These are phyloP conservation scores for Neonothopanus nambi DNA, from an alignment of 1,284 basidiomycete species.

Conservation along the genomic window DNA sequence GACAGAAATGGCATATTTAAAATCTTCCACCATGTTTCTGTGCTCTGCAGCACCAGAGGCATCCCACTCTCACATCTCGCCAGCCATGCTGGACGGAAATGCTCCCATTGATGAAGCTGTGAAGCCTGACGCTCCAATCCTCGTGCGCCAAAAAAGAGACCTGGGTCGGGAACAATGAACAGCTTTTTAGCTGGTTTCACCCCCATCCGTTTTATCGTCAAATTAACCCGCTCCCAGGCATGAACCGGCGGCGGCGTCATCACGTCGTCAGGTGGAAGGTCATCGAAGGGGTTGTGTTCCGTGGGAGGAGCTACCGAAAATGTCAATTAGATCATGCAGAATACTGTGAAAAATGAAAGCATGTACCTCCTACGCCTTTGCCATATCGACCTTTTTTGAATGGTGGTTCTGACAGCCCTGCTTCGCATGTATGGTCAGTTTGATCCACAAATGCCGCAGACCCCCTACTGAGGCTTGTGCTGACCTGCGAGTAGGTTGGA, in stretches of 20 bases:
- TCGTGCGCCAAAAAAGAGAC: neutral
- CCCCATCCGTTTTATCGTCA: neutral
- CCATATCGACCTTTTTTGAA: neutral
- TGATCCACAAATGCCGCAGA: neutral
- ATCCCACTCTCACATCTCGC: neutral
- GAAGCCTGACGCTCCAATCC: neutral
- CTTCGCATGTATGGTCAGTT: neutral
- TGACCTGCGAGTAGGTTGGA: neutral
- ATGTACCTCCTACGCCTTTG: neutral
- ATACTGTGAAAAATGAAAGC: neutral
- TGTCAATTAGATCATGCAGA: neutral
- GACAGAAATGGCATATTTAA: neutral
- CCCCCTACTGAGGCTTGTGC: neutral
- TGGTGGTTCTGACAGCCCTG: neutral
- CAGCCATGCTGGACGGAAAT: neutral
- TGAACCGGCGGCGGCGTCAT: neutral
- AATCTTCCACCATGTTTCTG: conserved; percentile 6
- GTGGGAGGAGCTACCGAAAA: neutral
- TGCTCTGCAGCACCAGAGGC: neutral
- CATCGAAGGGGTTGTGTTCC: neutral
- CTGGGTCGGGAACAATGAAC: neutral
- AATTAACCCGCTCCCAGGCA: neutral
- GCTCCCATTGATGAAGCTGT: neutral
- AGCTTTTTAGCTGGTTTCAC: neutral
- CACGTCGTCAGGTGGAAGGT: neutral